Evolutionary conservation across 2,329 filamentous ascomycete species (phyloP).

Genomic region (Coniochaeta hoffmannii): DNA sequence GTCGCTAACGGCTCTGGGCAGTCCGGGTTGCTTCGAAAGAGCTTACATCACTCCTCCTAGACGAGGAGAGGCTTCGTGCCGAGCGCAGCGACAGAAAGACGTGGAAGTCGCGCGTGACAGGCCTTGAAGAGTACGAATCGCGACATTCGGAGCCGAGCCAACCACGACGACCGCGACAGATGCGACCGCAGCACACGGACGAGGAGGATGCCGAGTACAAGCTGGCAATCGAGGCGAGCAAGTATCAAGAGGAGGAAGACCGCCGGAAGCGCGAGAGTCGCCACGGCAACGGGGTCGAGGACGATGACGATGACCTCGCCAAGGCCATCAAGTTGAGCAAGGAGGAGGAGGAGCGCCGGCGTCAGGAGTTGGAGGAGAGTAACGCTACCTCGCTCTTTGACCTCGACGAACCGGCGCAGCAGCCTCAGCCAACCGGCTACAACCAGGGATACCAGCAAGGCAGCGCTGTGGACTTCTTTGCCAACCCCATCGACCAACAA

Average conservation of each 20-base stretch:
- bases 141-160: constrained; percentile 32
- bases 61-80: constrained; percentile 84
- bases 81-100: constrained; percentile 87
- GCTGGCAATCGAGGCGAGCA: constrained; percentile 89
- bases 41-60: constrained; percentile 81
- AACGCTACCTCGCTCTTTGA: constrained; percentile 88
- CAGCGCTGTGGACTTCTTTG: constrained; percentile 92
- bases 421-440: constrained; percentile 78
- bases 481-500: constrained; percentile 79
- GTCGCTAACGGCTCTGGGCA: constrained; percentile 32
- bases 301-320: constrained; percentile 78
- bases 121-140: constrained; percentile 72
- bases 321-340: constrained; percentile 94
- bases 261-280: constrained; percentile 61
- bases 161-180: constrained; percentile 35
- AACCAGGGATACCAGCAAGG: constrained; percentile 98
- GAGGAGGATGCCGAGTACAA: constrained; percentile 89
- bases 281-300: constrained; percentile 30
- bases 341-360: constrained; percentile 86
- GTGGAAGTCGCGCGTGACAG: constrained; percentile 95
- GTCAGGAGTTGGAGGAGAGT: constrained; percentile 76
- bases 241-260: constrained; percentile 90
- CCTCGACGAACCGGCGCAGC: constrained; percentile 60
- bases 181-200: constrained; percentile 48
- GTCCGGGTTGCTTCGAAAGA: constrained; percentile 96